These are phyloP conservation scores for Centrapalus pauciflorus DNA, from an alignment of 129 eudicot species.

Conservation along the genomic window DNA sequence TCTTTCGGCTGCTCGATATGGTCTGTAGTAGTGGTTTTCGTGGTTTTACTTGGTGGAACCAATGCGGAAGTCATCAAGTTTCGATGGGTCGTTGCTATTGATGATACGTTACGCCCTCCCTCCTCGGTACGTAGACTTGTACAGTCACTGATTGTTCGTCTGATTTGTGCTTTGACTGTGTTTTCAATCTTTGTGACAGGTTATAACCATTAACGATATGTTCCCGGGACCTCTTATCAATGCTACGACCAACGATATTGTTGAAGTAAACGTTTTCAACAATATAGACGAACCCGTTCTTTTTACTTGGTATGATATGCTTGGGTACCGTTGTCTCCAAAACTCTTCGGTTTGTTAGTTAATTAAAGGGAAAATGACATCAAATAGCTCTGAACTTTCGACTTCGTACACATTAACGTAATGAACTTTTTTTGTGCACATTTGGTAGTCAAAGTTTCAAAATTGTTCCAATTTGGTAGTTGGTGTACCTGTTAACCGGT, in stretches of 20 bases:
- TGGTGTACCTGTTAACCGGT: too few species aligned
- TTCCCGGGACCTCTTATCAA: constrained; percentile 84
- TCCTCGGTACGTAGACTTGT: constrained; percentile 30
- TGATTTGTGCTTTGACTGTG: neutral
- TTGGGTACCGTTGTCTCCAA: neutral
- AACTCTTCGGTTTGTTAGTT: neutral
- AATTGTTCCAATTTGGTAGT: too few species aligned
- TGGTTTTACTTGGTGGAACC: constrained; percentile 23
- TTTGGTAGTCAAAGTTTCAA: too few species aligned
- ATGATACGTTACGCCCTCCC: constrained; percentile 29
- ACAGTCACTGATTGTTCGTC: neutral
- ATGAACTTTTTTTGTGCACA: too few species aligned
- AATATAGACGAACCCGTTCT: constrained; percentile 60
- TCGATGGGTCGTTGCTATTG: constrained; percentile 47
- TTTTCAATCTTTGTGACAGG: constrained; percentile 30
- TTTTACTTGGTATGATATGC: constrained; percentile 50
- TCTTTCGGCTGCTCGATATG: constrained; percentile 14
- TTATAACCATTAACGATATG: constrained; percentile 55
- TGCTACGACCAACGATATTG: constrained; percentile 61
- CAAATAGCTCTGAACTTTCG: too few species aligned
- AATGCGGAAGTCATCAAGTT: constrained; percentile 36
- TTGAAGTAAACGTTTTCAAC: constrained; percentile 59
- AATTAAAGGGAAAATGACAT: too few species aligned
- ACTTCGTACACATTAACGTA: too few species aligned
- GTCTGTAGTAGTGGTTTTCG: constrained; percentile 18